Conservation (phyloP, 2,329 filamentous ascomycete genomes). For the Xylaria sp. region DNA sequence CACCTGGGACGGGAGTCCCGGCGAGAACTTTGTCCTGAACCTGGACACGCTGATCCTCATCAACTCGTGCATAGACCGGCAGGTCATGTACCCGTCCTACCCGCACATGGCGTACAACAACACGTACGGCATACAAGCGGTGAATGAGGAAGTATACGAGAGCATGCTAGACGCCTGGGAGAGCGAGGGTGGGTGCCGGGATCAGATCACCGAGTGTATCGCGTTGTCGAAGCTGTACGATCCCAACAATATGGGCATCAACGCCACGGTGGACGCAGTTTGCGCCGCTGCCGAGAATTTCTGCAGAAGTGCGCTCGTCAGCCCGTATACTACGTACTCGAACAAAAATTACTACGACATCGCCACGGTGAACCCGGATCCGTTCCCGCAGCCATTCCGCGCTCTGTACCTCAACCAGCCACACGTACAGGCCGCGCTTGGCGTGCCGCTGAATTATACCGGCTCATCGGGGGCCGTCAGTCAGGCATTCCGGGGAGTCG, state of each 20-base stretch:
- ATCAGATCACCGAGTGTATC: constrained; percentile 48
- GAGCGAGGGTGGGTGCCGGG: constrained; percentile 42
- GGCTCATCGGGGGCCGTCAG: constrained; percentile 39
- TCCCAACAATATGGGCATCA: constrained; percentile 43
- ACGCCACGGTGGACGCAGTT: constrained; percentile 39
- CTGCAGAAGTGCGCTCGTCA: constrained; percentile 24
- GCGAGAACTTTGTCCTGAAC: constrained; percentile 29
- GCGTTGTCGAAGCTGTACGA: constrained; percentile 42
- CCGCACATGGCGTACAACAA: constrained; percentile 44
- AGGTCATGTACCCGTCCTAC: constrained; percentile 39
- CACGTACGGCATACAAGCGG: constrained; percentile 26
- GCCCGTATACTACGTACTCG: constrained; percentile 24
- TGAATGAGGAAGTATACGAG: constrained; percentile 31
- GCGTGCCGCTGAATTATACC: constrained; percentile 56
- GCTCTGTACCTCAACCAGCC: constrained; percentile 52
- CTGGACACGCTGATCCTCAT: constrained; percentile 46
- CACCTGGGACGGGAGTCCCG: constrained; percentile 26
- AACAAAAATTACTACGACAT: constrained; percentile 54
- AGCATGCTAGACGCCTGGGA: constrained; percentile 32
- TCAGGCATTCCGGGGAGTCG: constrained; percentile 38
- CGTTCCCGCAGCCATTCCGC: constrained; percentile 49
- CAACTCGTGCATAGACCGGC: constrained; percentile 51
- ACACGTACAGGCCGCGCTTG: constrained; percentile 52
- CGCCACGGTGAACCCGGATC: constrained; percentile 44
- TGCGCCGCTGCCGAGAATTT: constrained; percentile 34